Base-by-base conservation (phyloP, 1,139 yeast genomes). In the Saccharomyces pastorianus region DNA sequence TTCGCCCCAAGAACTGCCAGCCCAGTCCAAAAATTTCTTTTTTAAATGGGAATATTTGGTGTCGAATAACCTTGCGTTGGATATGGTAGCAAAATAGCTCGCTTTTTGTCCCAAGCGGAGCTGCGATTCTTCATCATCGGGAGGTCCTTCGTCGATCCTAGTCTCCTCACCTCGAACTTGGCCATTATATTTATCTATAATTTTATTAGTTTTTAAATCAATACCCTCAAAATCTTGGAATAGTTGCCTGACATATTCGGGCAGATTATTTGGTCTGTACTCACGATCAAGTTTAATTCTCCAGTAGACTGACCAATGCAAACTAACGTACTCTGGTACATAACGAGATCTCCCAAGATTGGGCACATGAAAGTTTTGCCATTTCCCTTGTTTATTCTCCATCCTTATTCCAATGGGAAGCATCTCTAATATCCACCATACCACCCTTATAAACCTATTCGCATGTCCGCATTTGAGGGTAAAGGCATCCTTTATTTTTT, bases 251-350 rank as follows among this genome's bases (percentile, higher is more conserved):
- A 64, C 65, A 55, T 71, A 72, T 2, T 54, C 48, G 0, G 81
- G 80, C n/a, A 82, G 53, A 59, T 80, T 80, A 0, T 53, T 53
- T 0, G 84, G 84, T 2, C 65, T 53, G 58, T 80, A 80, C 58
- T 76, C 79, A 41, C 64, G 54, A 51, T 76, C 71, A 58, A 70
- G 75, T 57, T 74, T 80, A 55, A 78, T 63, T 57, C 84, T 71
- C 79, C 83, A 83, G 57, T 73, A 74, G 0, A 82, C 75, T 52
- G 87, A 82, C 88, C 88, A 83, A 64, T 83, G 88, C 29, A 82
- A 58, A 13, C 66, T 67, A 17, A 80, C 78, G 54, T 73, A 66
- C 2, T 58, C 59, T 0, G 86, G 85, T 4, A 83, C 69, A 41
- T 69, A 69, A 56, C 88, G 69, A 2, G 64, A 59, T 14, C 79